Evolutionary conservation across 2,329 filamentous ascomycete species (phyloP).

Genomic region (Cladosporium oxysporum): DNA sequence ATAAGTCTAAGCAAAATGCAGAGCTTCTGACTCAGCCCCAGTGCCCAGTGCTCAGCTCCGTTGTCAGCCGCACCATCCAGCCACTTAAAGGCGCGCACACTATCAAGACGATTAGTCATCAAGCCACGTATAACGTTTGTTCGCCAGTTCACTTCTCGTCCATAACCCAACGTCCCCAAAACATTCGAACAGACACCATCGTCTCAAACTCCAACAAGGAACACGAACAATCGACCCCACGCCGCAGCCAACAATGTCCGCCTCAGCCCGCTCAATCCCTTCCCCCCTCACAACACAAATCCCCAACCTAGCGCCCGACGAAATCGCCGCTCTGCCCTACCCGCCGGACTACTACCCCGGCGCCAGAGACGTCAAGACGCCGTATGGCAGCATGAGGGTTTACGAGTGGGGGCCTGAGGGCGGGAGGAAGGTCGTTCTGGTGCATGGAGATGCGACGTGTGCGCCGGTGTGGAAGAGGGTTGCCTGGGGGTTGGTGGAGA

Average conservation of each 20-base stretch:
- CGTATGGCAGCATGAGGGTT: constrained; percentile 36
- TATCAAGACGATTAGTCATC: neutral
- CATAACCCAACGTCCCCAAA: no score
- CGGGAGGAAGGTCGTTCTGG: constrained; percentile 35
- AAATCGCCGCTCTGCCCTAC: constrained; percentile 32
- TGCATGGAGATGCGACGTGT: constrained; percentile 36
- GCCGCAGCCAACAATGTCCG: neutral
- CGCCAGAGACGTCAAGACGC: constrained; percentile 35
- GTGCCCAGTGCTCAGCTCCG: neutral
- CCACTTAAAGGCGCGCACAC: neutral
- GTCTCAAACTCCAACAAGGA: no score
- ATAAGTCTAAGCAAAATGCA: neutral
- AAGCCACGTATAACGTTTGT: neutral
- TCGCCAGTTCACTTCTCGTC: neutral
- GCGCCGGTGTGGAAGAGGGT: constrained; percentile 27
- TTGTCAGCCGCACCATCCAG: neutral
- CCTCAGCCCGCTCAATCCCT: neutral
- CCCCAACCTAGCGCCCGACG: constrained; percentile 31
- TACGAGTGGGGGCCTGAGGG: constrained; percentile 37
- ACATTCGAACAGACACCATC: no score
- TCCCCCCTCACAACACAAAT: constrained; percentile 36
- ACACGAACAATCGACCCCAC: no score
- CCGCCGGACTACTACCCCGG: constrained; percentile 36
- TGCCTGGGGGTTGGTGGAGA: constrained; percentile 31
- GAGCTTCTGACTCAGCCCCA: neutral